Conservation (phyloP, 163 green algal species). For the Scenedesmus sp. region DNA sequence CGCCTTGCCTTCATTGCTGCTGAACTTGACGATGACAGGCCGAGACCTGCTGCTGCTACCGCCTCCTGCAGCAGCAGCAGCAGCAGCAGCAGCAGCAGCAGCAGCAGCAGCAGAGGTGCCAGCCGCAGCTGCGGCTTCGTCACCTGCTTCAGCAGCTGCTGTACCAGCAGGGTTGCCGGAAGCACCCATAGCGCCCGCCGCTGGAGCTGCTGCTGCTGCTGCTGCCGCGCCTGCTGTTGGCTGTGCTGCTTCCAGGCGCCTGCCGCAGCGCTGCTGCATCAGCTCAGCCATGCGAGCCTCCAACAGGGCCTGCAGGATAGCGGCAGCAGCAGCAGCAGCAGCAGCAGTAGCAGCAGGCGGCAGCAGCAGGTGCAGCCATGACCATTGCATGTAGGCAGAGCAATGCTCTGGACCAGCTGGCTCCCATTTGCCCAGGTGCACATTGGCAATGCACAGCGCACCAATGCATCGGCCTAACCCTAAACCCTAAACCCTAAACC, state of each 20-base stretch:
- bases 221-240: background rate
- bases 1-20: background rate
- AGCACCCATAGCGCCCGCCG: too few relatives aligned
- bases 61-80: background rate
- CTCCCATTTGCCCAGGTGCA: background rate
- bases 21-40: background rate
- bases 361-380: background rate
- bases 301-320: background rate
- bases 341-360: background rate
- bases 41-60: background rate
- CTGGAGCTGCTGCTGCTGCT: background rate
- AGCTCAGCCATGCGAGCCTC: conserved; percentile 9
- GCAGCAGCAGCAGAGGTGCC: background rate
- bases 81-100: background rate
- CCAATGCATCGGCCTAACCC: background rate
- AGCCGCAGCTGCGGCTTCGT: background rate
- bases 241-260: background rate
- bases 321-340: background rate
- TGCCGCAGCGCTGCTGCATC: conserved; percentile 3
- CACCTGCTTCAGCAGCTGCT: background rate
- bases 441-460: too few relatives aligned
- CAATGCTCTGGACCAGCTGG: too few relatives aligned
- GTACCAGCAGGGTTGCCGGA: background rate
- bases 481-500: too few relatives aligned
- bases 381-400: too few relatives aligned